Percentiles rank a stretch among this genome's conserved stretches.
These are phyloP conservation scores for Casuarina equisetifolia DNA, from an alignment of 306 rosid species.

Conservation along the genomic window DNA sequence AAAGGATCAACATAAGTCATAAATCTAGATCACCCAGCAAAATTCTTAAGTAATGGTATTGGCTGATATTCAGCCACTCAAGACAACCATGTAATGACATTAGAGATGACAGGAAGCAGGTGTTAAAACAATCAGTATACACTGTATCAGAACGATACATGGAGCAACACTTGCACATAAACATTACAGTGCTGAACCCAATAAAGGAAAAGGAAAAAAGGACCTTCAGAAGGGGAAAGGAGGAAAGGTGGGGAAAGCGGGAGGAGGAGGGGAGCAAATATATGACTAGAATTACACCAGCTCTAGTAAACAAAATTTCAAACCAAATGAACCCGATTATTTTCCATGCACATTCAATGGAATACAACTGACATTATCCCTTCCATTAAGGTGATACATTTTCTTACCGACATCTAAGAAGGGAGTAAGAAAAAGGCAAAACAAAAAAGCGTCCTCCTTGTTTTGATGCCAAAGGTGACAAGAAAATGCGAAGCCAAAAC, in stretches of 20 bases:
- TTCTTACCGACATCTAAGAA: neutral
- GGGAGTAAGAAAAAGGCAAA: too few species aligned
- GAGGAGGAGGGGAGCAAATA: neutral
- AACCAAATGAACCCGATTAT: neutral
- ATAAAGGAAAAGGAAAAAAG: neutral
- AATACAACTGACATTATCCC: neutral
- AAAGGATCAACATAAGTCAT: neutral
- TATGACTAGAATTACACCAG: neutral
- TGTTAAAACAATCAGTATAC: neutral
- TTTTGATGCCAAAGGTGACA: neutral
- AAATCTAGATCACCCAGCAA: neutral
- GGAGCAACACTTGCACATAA: neutral
- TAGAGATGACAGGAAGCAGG: neutral
- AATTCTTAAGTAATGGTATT: neutral
- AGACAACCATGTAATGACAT: neutral
- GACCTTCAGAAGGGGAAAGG: neutral
- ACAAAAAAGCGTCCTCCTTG: neutral
- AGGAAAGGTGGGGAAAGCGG: neutral
- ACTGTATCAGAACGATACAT: neutral
- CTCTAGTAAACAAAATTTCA: neutral
- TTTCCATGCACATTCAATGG: neutral
- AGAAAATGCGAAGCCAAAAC: neutral
- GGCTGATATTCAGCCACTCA: neutral
- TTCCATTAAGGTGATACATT: neutral
- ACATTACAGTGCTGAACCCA: neutral